Evolutionary conservation across 2,329 filamentous ascomycete species (phyloP).

Genomic region (Sclerotiophoma versabilis): DNA sequence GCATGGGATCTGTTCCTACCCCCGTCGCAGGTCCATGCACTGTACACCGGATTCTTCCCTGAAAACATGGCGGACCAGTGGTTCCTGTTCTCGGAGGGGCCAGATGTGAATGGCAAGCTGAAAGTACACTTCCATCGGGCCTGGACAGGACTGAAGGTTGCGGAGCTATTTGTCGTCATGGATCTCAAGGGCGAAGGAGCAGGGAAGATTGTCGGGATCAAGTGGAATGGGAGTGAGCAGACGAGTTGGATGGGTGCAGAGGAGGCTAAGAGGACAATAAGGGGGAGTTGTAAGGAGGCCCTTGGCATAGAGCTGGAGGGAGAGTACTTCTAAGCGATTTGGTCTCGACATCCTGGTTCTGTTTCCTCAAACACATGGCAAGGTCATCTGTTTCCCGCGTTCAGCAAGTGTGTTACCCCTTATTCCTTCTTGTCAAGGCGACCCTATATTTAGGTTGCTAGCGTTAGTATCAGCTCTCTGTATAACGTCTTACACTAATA

Average conservation of each 20-base stretch:
- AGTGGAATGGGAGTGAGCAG: slow-evolving; percentile 42
- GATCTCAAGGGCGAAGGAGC: slow-evolving; percentile 45
- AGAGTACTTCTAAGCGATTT: slow-evolving; percentile 56
- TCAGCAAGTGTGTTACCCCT: too few species aligned
- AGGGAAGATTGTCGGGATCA: slow-evolving; percentile 45
- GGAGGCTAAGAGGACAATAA: slow-evolving; percentile 40
- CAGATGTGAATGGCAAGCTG: slow-evolving; percentile 41
- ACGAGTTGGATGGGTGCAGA: slow-evolving; percentile 36
- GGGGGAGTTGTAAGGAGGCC: slow-evolving; percentile 32
- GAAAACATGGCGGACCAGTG: slow-evolving; percentile 37
- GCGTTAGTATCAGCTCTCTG: too few species aligned
- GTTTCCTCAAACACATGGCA: neutral
- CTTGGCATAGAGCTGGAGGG: slow-evolving; percentile 53
- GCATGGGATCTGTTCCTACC: slow-evolving; percentile 44
- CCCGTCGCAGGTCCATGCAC: slow-evolving; percentile 36
- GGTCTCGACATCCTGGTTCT: slow-evolving; percentile 45
- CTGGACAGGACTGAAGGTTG: slow-evolving; percentile 44
- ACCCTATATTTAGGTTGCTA: too few species aligned
- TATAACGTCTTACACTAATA: too few species aligned
- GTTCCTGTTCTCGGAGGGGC: slow-evolving; percentile 47
- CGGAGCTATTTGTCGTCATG: slow-evolving; percentile 44
- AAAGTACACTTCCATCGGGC: slow-evolving; percentile 46
- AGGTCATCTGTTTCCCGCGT: neutral
- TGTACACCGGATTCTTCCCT: slow-evolving; percentile 41
- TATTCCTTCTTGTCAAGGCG: too few species aligned